phyloP scores from a whole-genome alignment of 78 protist genomes.

The Capsaspora owczarzaki region DNA sequence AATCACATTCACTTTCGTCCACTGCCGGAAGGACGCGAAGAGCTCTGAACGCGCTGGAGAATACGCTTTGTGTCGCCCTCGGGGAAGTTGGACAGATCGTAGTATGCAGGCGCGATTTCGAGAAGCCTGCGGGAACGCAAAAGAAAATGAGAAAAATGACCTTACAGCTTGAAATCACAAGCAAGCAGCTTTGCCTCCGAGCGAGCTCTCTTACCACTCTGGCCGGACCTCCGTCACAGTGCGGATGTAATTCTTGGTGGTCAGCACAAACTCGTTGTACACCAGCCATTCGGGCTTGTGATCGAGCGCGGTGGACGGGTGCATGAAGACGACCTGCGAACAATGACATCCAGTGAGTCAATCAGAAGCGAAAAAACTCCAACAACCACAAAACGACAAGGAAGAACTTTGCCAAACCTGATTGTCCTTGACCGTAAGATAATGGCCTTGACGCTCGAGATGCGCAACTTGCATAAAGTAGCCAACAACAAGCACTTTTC shows the following conservation, averaged over 20 bases:
- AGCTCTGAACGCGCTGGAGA: slow-evolving; percentile 48
- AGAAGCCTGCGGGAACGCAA: slow-evolving; percentile 26
- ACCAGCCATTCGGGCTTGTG: slow-evolving; percentile 93
- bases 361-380: not conserved
- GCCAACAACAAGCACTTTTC: slow-evolving; percentile 80
- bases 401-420: slow-evolving; percentile 26
- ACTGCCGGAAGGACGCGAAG: no score
- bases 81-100: slow-evolving; percentile 75
- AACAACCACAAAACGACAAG: not conserved
- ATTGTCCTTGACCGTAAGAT: slow-evolving; percentile 92
- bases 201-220: slow-evolving; percentile 81
- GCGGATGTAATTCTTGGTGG: slow-evolving; percentile 88
- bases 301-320: slow-evolving; percentile 86
- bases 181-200: no score
- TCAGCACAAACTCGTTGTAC: slow-evolving; percentile 96
- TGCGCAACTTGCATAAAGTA: slow-evolving; percentile 97
- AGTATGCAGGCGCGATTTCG: slow-evolving; percentile 79
- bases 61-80: slow-evolving; percentile 41
- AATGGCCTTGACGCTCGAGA: slow-evolving; percentile 85
- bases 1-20: no score
- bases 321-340: slow-evolving; percentile 52
- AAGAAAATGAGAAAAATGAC: not conserved
- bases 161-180: not conserved
- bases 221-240: slow-evolving; percentile 79
- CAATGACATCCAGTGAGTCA: not conserved